Conservation (phyloP, 23 red algal species). For the Gracilariopsis chorda region DNA sequence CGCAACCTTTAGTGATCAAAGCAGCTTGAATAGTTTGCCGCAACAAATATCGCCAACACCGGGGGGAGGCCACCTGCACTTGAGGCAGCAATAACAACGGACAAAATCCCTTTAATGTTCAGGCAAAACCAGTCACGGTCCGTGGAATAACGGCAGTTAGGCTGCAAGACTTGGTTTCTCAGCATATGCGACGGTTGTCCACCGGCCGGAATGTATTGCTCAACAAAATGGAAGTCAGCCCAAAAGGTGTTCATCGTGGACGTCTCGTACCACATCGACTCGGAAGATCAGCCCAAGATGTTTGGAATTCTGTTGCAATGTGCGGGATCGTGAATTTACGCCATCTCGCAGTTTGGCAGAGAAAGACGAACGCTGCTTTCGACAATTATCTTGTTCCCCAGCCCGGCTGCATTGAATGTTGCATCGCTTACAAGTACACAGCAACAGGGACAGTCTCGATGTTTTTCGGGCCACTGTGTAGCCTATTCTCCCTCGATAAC, state of each 20-base stretch:
- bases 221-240: background rate
- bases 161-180: background rate
- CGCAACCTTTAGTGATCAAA: background rate
- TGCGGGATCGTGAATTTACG: background rate
- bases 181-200: background rate
- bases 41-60: background rate
- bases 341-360: background rate
- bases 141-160: background rate
- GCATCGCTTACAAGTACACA: background rate
- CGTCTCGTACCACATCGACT: background rate
- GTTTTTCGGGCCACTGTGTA: background rate
- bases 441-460: background rate
- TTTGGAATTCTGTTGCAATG: background rate
- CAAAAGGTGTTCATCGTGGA: background rate
- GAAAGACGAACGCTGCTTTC: background rate
- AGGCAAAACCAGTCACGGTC: background rate
- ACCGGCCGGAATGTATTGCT: background rate
- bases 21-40: background rate
- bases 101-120: background rate
- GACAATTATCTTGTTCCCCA: background rate
- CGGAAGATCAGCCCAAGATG: background rate
- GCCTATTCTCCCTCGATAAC: background rate
- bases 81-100: background rate
- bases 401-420: background rate
- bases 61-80: background rate